phyloP scores from a whole-genome alignment of 768 basidiomycete genomes.

The Lentinus brumalis region DNA sequence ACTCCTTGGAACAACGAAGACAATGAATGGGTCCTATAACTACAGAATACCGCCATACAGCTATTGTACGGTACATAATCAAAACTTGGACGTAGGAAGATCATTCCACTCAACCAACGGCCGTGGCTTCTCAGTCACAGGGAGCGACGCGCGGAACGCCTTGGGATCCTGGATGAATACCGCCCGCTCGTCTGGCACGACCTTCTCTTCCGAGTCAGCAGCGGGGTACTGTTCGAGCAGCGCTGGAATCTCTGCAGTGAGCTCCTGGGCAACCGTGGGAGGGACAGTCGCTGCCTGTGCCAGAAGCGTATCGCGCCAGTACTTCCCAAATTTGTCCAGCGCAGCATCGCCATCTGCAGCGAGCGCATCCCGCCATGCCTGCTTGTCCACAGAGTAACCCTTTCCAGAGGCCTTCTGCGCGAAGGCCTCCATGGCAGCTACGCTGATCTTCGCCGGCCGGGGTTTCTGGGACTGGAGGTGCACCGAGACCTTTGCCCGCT shows the following conservation, averaged over 20 bases:
- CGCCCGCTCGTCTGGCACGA: conserved; percentile 44
- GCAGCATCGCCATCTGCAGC: conserved; percentile 56
- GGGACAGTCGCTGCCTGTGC: conserved; percentile 39
- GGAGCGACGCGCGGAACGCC: conserved; percentile 64
- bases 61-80: conserved; percentile 19
- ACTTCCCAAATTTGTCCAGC: conserved; percentile 58
- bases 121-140: conserved; percentile 55
- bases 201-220: conserved; percentile 51
- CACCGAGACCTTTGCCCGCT: conserved; percentile 81
- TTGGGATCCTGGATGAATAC: conserved; percentile 66
- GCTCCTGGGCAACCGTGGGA: conserved; percentile 41
- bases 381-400: conserved; percentile 51
- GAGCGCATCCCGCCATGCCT: conserved; percentile 52
- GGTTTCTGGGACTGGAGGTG: conserved; percentile 78
- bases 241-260: conserved; percentile 58
- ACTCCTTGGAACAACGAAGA: no score
- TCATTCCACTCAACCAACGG: conserved; percentile 79
- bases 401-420: conserved; percentile 50
- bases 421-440: conserved; percentile 64
- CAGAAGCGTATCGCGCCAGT: conserved; percentile 54
- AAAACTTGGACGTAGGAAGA: conserved; percentile 61
- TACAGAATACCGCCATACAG: conserved; percentile 1
- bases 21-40: not conserved
- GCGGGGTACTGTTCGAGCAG: conserved; percentile 61
- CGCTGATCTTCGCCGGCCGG: conserved; percentile 60